Percentiles rank a stretch among this genome's conserved stretches.
Conservation (phyloP, 495 filamentous ascomycete species). For the Xylaria palmicola region DNA sequence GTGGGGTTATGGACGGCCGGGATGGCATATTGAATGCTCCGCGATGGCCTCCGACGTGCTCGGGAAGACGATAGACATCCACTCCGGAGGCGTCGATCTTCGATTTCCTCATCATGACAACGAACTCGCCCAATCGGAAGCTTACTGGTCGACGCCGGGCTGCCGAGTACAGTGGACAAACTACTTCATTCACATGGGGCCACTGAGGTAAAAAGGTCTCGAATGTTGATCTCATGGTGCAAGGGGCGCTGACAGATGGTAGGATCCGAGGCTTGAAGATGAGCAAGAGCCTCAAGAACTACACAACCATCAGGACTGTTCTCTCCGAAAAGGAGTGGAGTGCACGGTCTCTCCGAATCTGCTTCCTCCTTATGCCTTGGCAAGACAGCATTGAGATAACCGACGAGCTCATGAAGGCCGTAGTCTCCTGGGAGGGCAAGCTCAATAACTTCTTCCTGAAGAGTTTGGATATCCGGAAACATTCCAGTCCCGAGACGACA, state of each 20-base stretch:
- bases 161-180: slow-evolving; percentile 67
- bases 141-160: slow-evolving; percentile 51
- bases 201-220: slow-evolving; percentile 30
- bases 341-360: slow-evolving; percentile 62
- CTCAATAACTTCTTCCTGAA: slow-evolving; percentile 79
- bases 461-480: slow-evolving; percentile 25
- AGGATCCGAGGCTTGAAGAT: slow-evolving; percentile 75
- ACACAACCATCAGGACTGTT: slow-evolving; percentile 70
- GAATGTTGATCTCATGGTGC: background rate
- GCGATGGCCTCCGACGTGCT: slow-evolving; percentile 74
- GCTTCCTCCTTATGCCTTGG: slow-evolving; percentile 74
- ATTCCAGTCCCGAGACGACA: slow-evolving; percentile 12
- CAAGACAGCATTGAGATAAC: slow-evolving; percentile 74
- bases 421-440: slow-evolving; percentile 65
- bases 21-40: slow-evolving; percentile 88
- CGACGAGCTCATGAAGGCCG: slow-evolving; percentile 63
- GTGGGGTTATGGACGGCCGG: slow-evolving; percentile 73
- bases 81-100: slow-evolving; percentile 76
- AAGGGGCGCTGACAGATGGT: slow-evolving; percentile 31
- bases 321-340: slow-evolving; percentile 57
- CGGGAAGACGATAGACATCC: slow-evolving; percentile 72
- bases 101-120: slow-evolving; percentile 82
- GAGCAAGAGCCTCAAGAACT: slow-evolving; percentile 80
- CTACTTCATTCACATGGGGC: slow-evolving; percentile 83
- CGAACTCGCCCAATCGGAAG: slow-evolving; percentile 76